Base-by-base conservation (phyloP, 2,329 filamentous ascomycete genomes). In the Xylaria hypoxylon region DNA sequence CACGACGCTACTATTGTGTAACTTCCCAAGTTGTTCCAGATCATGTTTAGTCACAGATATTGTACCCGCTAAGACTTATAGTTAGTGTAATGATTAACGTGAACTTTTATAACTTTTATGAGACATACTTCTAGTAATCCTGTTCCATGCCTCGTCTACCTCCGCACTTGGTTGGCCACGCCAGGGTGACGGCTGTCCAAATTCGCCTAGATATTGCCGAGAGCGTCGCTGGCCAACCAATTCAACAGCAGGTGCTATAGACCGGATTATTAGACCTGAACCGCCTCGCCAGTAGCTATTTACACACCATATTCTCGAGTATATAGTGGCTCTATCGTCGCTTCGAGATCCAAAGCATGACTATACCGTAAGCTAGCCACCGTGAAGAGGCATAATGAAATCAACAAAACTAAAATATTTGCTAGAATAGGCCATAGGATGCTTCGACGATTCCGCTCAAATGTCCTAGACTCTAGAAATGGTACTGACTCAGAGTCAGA, bases 11-110 rank as follows among this genome's bases (percentile, higher is more conserved):
- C 24, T 26, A 35, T 51, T 50, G 17, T 44, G 44, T 8, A 58
- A 24, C 24, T 58, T 58, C n/a, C 38, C 13, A 44, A 59, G 53
- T 28, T n/a, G 33, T n/a, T 45, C 35, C 35, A 59, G n/a, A n/a
- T 59, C 45, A 6, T 52, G 5, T 28, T 45, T 40, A 13, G 28
- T 59, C 4, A 47, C 28, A 5, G 35, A 38, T 26, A 38, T 17
- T 2, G 48, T 6, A 10, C 42, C 26, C n/a, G 26, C 44, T 45
- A 17, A 22, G 33, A n/a, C 42, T 50, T 7, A 22, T 42, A 56
- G 28, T 47, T 19, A 48, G 44, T 19, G 10, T 31, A 11, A 19
- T 40, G 31, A 31, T 15, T 38, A 38, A 38, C 13, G 3, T 2
- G 10, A 38, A 38, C 10, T 15, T 8, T 33, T 33, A n/a, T 33